Percentiles rank a stretch among this genome's conserved stretches.
Evolutionary conservation across 2,329 filamentous ascomycete species (phyloP).

Genomic region (Aureobasidium sp.): DNA sequence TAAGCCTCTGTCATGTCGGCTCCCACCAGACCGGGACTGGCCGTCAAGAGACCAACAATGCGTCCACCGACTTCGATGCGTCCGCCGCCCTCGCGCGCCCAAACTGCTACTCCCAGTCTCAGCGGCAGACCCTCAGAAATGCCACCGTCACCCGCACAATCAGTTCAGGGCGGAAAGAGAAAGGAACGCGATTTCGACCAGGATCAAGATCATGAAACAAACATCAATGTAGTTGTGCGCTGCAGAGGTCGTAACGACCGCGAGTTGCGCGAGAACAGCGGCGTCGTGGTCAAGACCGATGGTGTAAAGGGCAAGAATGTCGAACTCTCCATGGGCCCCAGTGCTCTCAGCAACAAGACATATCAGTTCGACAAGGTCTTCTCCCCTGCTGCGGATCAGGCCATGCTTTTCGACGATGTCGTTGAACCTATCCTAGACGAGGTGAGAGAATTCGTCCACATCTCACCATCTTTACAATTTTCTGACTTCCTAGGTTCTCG

Average conservation of each 20-base stretch:
- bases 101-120: conserved; percentile 40
- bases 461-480: background rate
- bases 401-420: conserved; percentile 90
- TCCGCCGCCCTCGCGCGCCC: conserved; percentile 45
- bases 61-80: conserved; percentile 48
- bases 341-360: conserved; percentile 86
- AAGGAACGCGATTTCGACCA: conserved; percentile 82
- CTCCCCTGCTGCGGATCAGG: conserved; percentile 87
- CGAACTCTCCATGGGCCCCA: conserved; percentile 85
- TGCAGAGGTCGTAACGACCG: conserved; percentile 89
- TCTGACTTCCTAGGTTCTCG: conserved; percentile 60
- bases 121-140: conserved; percentile 37
- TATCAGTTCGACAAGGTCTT: conserved; percentile 98
- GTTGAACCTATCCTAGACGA: conserved; percentile 89
- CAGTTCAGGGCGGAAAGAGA: conserved; percentile 61
- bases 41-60: conserved; percentile 44
- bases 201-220: conserved; percentile 65
- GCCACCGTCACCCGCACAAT: conserved; percentile 50
- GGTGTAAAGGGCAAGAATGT: conserved; percentile 80
- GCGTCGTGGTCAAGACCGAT: conserved; percentile 80
- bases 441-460: conserved; percentile 44
- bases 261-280: conserved; percentile 89
- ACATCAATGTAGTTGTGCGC: conserved; percentile 94
- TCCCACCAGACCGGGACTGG: conserved; percentile 45
- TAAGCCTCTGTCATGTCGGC: conserved; percentile 43